Evolutionary conservation across 371 early-diverging fungal species (phyloP), one percentile per base, ranked within the genome.

Genomic region (Umbelopsis sp.): DNA sequence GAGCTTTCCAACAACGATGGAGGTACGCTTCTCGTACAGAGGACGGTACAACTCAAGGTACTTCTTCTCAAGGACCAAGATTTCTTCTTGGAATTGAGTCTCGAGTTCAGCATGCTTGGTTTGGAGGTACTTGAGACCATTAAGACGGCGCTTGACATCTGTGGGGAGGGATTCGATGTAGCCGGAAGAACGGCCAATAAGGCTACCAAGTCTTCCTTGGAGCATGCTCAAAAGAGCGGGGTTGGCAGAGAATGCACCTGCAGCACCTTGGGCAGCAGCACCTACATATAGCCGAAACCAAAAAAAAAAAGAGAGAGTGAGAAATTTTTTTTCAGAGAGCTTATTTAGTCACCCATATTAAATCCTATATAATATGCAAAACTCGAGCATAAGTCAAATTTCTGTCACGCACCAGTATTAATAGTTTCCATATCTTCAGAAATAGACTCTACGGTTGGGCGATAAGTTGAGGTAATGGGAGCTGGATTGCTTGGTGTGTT

Each of bases 31-130:
- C 71, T 92, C 88, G 76, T 94, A 97, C 48, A 97, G 77, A 35
- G 97, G 97, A 66, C 87, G 85, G 76, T 95, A 93, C 68, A 90
- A 76, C 50, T 75, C 79, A 29, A 87, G 86, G 82, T 94, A 98
- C 82, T 97, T 96, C 87, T 96, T 96, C 81, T 98, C 98, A 44
- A 98, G 84, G 52, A 86, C 94, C 46, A 93, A 76, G 65, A 97
- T 89, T 80, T 97, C 97, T 76, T 93, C 86, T 65, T 92, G 91
- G 86, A 97, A 94, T 78, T 92, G 80, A 65, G 84, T 82, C 80
- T 95, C 94, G 51, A 98, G 79, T 22, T 84, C 91, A 41, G 86
- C 73, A 73, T 93, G 94, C 83, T 96, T 87, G 48, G 87, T 81
- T 87, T 96, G 94, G 73, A 95, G 82, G 69, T 87, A 87, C 80